A percentile compares a stretch with the other conserved stretches of the same genome.
phyloP scores from a whole-genome alignment of 1,284 basidiomycete genomes.

The Ceratobasidium sp. region DNA sequence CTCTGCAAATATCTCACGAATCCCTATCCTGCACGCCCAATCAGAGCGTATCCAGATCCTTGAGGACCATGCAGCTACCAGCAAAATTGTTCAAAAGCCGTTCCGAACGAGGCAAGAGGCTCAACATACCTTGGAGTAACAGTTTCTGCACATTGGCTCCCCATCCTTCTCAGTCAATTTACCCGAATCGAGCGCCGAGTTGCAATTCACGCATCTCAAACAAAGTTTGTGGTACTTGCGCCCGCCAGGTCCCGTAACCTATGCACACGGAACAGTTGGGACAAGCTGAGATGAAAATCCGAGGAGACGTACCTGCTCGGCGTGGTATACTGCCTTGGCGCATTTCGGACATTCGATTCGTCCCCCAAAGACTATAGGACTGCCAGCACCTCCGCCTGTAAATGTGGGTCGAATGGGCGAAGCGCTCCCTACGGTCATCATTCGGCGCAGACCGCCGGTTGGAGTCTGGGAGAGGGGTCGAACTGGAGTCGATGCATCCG shows the following conservation, averaged over 20 bases:
- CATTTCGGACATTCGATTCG: constrained; percentile 49
- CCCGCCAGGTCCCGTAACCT: constrained; percentile 67
- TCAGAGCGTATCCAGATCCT: constrained; percentile 77
- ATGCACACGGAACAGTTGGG: constrained; percentile 59
- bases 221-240: constrained; percentile 83
- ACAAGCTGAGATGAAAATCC: not conserved
- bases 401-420: constrained; percentile 39
- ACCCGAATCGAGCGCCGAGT: constrained; percentile 72
- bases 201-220: constrained; percentile 76
- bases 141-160: constrained; percentile 73
- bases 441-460: constrained; percentile 39
- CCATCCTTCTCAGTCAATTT: constrained; percentile 79
- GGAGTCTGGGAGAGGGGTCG: constrained; percentile 38
- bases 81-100: constrained; percentile 29
- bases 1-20: not conserved
- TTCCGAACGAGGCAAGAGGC: constrained; percentile 32
- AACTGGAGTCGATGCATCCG: constrained; percentile 16
- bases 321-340: constrained; percentile 50
- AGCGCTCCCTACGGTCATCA: constrained; percentile 41
- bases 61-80: constrained; percentile 67
- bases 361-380: constrained; percentile 39
- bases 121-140: constrained; percentile 73
- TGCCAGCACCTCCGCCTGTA: constrained; percentile 42
- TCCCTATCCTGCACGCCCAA: constrained; percentile 67
- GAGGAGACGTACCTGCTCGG: constrained; percentile 48